Evolutionary conservation across 441 rosid genomes (phyloP), one percentile per base, ranked within the genome.

Genomic region (Bocquillonia castaneifolia): DNA sequence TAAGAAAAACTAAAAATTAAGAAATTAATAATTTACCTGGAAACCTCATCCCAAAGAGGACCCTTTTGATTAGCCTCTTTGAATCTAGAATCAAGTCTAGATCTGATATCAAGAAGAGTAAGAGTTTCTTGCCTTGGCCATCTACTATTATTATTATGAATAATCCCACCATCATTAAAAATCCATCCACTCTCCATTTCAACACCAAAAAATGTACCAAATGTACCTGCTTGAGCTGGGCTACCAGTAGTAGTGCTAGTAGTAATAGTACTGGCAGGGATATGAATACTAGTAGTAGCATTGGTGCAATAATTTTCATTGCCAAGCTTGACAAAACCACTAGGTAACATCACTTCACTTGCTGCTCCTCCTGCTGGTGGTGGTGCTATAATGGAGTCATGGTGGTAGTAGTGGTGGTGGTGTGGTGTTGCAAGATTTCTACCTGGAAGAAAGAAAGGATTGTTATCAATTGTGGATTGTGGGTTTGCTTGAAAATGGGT

Each of bases 81-180:
- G 74, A 92, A 92, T 83, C 85, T 88, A 63, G 88, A 81, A 83
- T 92, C 93, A 68, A 92, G 95, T 53, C 89, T 88, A 81, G 98
- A 90, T 92, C 98, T 92, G 90, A 92, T 90, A 75, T 92, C 96
- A 53, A 92, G 89, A 76, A 92, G 88, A n/a, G 96, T 90, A 63
- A 92, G 83, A 71, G 98, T 92, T 84, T 90, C 98, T 72, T 92
- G 98, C 64, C 98, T 82, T 13, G 98, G 98, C 98, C 98, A 92
- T 66, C 98, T 82, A 37, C 93, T 87, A n/a, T 84, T 84, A 34
- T 64, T n/a, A n/a, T n/a, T n/a, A n/a, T n/a, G n/a, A n/a, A n/a
- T n/a, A n/a, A n/a, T 74, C 26, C 81, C 86, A 20, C 77, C 85
- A 28, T 86, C 87, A 25, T 81, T 85, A 2, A 84, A 83, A 51